These are phyloP conservation scores for Trichoderma sp. DNA, from an alignment of 2,329 filamentous ascomycete species.

Conservation along the genomic window DNA sequence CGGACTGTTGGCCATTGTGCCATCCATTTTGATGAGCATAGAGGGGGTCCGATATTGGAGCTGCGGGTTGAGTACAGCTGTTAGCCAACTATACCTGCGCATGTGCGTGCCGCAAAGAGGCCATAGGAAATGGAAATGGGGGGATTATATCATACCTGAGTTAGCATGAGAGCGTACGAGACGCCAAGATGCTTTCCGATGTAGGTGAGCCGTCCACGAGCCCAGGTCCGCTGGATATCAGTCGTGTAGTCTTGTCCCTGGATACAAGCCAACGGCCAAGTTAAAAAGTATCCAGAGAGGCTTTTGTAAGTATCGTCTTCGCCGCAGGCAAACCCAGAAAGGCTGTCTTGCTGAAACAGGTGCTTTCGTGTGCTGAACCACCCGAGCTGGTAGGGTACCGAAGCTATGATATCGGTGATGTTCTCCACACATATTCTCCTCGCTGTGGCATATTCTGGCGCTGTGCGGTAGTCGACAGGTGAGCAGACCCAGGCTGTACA, in stretches of 20 bases:
- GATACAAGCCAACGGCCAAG: conserved; percentile 57
- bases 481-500: conserved; percentile 60
- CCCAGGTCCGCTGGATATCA: conserved; percentile 57
- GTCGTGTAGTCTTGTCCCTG: conserved; percentile 58
- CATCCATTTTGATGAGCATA: conserved; percentile 59
- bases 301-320: conserved; percentile 51
- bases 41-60: conserved; percentile 59
- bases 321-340: conserved; percentile 49
- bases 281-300: conserved; percentile 57
- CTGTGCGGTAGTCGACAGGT: conserved; percentile 61
- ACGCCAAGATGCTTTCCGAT: conserved; percentile 58
- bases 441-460: conserved; percentile 58
- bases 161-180: conserved; percentile 55
- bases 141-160: conserved; percentile 44
- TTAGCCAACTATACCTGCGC: neutral
- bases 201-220: conserved; percentile 51
- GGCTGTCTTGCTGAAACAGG: conserved; percentile 39
- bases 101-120: neutral
- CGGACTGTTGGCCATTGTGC: conserved; percentile 41
- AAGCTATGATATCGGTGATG: conserved; percentile 59
- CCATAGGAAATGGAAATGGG: neutral
- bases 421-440: conserved; percentile 50
- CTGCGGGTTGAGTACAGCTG: conserved; percentile 34
- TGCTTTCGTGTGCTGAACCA: conserved; percentile 52
- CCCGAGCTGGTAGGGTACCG: conserved; percentile 60